These are phyloP conservation scores for Lactarius indigo DNA, from an alignment of 768 basidiomycete genomes.

Conservation along the genomic window DNA sequence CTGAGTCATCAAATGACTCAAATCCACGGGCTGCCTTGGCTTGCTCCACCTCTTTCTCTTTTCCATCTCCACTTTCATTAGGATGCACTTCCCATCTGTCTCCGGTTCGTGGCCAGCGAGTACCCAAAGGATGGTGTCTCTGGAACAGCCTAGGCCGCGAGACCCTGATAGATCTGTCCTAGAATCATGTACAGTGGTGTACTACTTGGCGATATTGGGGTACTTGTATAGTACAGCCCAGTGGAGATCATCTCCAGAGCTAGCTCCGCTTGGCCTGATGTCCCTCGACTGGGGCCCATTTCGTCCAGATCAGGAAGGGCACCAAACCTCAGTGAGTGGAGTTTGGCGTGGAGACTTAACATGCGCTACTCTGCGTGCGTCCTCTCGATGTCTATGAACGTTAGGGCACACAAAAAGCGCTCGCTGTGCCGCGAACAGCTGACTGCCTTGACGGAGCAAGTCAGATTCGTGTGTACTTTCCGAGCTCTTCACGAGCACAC, in stretches of 20 bases:
- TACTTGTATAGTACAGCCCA: constrained; percentile 76
- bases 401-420: constrained; percentile 83
- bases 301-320: constrained; percentile 89
- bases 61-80: constrained; percentile 49
- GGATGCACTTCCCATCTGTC: constrained; percentile 85
- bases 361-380: constrained; percentile 35
- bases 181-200: constrained; percentile 98
- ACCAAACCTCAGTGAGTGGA: constrained; percentile 7
- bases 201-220: constrained; percentile 86
- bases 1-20: too few species aligned
- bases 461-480: constrained; percentile 91
- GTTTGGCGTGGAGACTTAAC: not conserved
- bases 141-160: constrained; percentile 81
- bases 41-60: not conserved
- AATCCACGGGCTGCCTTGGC: not conserved
- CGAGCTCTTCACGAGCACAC: constrained; percentile 90
- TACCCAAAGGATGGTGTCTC: constrained; percentile 83
- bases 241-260: constrained; percentile 72
- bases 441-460: constrained; percentile 95
- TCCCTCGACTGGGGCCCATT: constrained; percentile 90
- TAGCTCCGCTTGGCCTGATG: constrained; percentile 73
- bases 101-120: constrained; percentile 88
- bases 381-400: constrained; percentile 87
- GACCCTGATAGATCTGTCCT: constrained; percentile 80
- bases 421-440: constrained; percentile 68